Base-by-base conservation (phyloP, 1,139 yeast species). In the Dujonia santamariae region DNA sequence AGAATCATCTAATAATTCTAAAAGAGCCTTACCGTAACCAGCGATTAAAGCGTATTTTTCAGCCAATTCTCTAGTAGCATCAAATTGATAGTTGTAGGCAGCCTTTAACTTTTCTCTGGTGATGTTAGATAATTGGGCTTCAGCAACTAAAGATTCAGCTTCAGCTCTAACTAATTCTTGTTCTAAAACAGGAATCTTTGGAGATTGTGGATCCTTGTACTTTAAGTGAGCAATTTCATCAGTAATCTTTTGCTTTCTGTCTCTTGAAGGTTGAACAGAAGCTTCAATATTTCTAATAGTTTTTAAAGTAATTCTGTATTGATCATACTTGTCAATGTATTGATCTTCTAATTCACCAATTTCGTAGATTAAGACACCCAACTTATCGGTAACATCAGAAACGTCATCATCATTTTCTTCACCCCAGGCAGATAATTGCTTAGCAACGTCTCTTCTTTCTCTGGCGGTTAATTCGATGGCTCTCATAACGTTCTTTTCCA, bases 111-210 rank as follows among this genome's bases (percentile, higher is more conserved):
- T 88, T 67, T 92, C 96, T 67, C 98, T 85, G 50, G 97, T 92
- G 67, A 92, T 92, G 74, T 92, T 92, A 44, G 96, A 85, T 61
- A 92, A 79, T 75, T 92, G 98, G 37, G 97, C 97, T 73, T 92
- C 98, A 41, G 98, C 98, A 53, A 92, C 98, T 54, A 92, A 79
- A 35, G 96, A 87, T 72, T 92, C 97, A 48, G 97, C 97, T 73
- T 92, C 98, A 35, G 97, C 97, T 67, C 98, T 85, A 47, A 92
- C 97, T 62, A 92, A 78, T 71, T 92, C 97, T 72, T 92, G 97
- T 75, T 92, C 98, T 61, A 92, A 78, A 37, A 90, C 88, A 45
- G 87, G 80, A 49, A 92, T 86, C 75, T 87, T 90, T 65, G 96
- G 96, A 38, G 96, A 86, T 68, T 85, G 86, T 44, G 98, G 97